These are phyloP conservation scores for Aristolochia contorta DNA, from an alignment of 164 flowering plant species.

Conservation along the genomic window DNA sequence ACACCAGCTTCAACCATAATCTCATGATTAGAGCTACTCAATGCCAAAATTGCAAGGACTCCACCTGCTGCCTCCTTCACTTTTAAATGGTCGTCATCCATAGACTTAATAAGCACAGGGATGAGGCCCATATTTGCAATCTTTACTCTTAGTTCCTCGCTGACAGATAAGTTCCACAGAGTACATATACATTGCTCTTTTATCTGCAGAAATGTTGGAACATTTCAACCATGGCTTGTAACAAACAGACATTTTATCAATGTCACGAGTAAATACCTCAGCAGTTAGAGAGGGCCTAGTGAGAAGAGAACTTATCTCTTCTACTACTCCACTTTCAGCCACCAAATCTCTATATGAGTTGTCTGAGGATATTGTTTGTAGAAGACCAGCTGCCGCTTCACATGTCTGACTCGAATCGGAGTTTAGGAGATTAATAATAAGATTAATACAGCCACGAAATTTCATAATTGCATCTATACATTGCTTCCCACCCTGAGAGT, in stretches of 20 bases:
- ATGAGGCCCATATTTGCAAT: slow-evolving; percentile 47
- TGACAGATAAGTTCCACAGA: slow-evolving; percentile 82
- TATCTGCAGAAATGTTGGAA: slow-evolving; percentile 40
- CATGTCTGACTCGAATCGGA: slow-evolving; percentile 56
- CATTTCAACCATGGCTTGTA: slow-evolving; percentile 2
- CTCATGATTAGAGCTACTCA: slow-evolving; percentile 44
- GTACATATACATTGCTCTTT: slow-evolving; percentile 68
- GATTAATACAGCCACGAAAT: slow-evolving; percentile 60
- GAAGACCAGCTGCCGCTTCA: slow-evolving; percentile 88
- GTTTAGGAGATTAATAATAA: slow-evolving; percentile 52
- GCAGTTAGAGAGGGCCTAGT: slow-evolving; percentile 37
- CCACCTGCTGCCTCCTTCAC: slow-evolving; percentile 82
- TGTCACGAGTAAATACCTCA: slow-evolving; percentile 33
- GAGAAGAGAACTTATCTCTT: slow-evolving; percentile 59
- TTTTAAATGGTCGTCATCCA: slow-evolving; percentile 57
- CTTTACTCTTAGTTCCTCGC: slow-evolving; percentile 49
- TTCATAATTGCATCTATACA: slow-evolving; percentile 58
- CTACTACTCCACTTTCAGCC: slow-evolving; percentile 76
- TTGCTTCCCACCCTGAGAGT: slow-evolving; percentile 69
- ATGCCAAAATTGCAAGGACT: slow-evolving; percentile 64
- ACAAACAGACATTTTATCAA: slow-evolving; percentile 3
- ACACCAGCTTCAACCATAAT: slow-evolving; percentile 78
- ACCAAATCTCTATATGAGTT: slow-evolving; percentile 49
- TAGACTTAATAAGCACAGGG: slow-evolving; percentile 43
- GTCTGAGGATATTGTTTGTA: slow-evolving; percentile 50